Evolutionary conservation across 2,329 filamentous ascomycete species (phyloP), one percentile per base, ranked within the genome.

Genomic region (Penicillium psychrosexuale): DNA sequence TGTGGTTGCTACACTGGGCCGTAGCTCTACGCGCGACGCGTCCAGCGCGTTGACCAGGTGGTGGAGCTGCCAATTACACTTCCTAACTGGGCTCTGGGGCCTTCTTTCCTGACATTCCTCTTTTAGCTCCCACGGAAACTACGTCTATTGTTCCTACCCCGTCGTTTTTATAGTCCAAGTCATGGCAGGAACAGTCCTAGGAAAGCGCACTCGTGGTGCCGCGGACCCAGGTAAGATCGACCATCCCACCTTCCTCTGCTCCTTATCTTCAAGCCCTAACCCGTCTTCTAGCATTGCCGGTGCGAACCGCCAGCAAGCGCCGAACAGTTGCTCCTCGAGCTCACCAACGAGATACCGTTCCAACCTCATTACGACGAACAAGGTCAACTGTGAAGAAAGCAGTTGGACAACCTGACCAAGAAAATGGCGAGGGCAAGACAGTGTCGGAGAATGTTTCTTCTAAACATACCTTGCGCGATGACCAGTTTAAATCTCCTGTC

Each of bases 391-490:
- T 77, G 75, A 66, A 59, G 58, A 56, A 53, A 47, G 58, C 57
- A 53, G 53, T 47, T 42, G 57, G 56, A 11, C n/a, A 39, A 30
- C 54, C 60, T 13, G 63, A 70, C 38, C 63, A 71, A 52, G 69
- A 71, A 49, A 69, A 69, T 57, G 62, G 59, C 43, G 53, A 58
- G 11, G 53, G 53, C 39, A 68, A 67, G 40, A 58, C 58, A 44
- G 47, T 52, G 30, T 64, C 63, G 65, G 61, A 70, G 54, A 75
- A 73, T 30, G 74, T 70, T 45, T 78, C 75, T 58, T 72, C 77
- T 34, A 84, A 82, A 69, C 77, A 79, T 71, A 76, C 71, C 59
- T 66, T 73, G 45, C 69, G 67, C 56, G 73, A 75, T 50, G 67
- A 71, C 53, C 74, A 77, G 55, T 65, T 77, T 55, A 69, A 75